phyloP scores from a whole-genome alignment of 306 rosid species.

The Begonia peltatifolia region DNA sequence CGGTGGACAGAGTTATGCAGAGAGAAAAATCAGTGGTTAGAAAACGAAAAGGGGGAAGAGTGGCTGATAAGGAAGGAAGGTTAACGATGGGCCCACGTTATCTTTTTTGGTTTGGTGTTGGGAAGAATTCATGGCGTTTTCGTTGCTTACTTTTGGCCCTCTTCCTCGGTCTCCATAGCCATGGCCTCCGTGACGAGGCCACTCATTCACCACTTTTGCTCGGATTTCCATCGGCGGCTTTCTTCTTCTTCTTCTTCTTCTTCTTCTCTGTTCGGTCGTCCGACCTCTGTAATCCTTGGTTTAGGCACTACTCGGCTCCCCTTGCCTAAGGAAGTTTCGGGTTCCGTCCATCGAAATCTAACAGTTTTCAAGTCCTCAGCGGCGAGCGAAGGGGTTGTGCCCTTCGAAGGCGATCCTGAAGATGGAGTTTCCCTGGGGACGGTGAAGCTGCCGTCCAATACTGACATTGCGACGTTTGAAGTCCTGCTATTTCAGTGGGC shows the following conservation, averaged over 20 bases:
- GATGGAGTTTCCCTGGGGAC: constrained; percentile 82
- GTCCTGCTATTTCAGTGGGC: constrained; percentile 89
- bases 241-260: constrained; percentile 18
- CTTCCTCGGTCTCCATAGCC: constrained; percentile 8
- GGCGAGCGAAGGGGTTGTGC: constrained; percentile 13
- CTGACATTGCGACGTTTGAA: constrained; percentile 53
- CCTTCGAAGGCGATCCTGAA: constrained; percentile 22
- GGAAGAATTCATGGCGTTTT: too few species aligned
- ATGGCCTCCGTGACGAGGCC: constrained; percentile 31
- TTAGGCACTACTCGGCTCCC: constrained; percentile 4
- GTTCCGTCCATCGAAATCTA: constrained; percentile 5
- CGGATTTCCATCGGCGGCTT: constrained; percentile 12
- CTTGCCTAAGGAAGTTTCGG: constrained; percentile 9
- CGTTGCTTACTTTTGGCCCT: too few species aligned
- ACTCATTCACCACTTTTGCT: constrained; percentile 9
- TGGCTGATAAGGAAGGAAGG: too few species aligned
- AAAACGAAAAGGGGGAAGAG: too few species aligned
- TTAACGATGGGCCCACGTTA: too few species aligned
- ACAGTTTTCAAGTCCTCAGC: constrained; percentile 27
- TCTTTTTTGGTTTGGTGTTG: too few species aligned
- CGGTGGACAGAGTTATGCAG: too few species aligned
- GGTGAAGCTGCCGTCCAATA: constrained; percentile 48
- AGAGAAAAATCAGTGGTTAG: too few species aligned
- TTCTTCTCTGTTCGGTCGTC: constrained; percentile 6
- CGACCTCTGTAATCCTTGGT: constrained; percentile 5